phyloP scores from a whole-genome alignment of 2,329 filamentous ascomycete genomes.

The Alternaria incomplexa region DNA sequence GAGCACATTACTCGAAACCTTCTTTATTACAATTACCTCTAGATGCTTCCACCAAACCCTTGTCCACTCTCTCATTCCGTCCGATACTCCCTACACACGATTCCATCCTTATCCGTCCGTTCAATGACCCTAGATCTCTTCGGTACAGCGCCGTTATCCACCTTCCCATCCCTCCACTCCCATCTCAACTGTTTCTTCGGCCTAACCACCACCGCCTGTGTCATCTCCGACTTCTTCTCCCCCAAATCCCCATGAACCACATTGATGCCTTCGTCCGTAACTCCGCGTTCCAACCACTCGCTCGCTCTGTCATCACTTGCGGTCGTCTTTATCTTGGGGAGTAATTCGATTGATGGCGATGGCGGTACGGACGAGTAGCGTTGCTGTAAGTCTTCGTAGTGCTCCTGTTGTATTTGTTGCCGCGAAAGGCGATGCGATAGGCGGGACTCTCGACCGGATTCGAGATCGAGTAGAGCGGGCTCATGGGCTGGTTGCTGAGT shows the following conservation, averaged over 20 bases:
- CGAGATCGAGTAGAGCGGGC: slow-evolving; percentile 1
- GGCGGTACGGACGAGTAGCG: slow-evolving; percentile 9
- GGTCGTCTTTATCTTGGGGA: slow-evolving; percentile 16
- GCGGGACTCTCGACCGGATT: not conserved
- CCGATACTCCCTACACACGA: not conserved
- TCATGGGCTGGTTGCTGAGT: not conserved
- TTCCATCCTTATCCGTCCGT: not conserved
- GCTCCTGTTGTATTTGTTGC: slow-evolving; percentile 8
- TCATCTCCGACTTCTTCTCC: slow-evolving; percentile 1
- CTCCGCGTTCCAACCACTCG: slow-evolving; percentile 25
- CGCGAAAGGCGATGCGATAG: slow-evolving; percentile 10
- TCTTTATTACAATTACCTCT: not conserved
- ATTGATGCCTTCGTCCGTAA: not conserved
- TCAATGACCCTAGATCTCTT: not conserved
- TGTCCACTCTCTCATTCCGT: not conserved
- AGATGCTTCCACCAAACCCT: not conserved
- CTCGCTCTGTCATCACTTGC: slow-evolving; percentile 18
- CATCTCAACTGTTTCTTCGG: slow-evolving; percentile 6
- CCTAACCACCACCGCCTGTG: not conserved
- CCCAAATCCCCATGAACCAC: slow-evolving; percentile 10
- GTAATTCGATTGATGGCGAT: slow-evolving; percentile 14
- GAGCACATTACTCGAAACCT: not conserved
- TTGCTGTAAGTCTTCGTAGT: slow-evolving; percentile 7
- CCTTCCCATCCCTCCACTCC: slow-evolving; percentile 1
- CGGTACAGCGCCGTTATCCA: not conserved